Percentiles rank a stretch among this genome's conserved stretches.
Conservation (phyloP, 108 stramenopile species). For the Fragilaria crotonensis region DNA sequence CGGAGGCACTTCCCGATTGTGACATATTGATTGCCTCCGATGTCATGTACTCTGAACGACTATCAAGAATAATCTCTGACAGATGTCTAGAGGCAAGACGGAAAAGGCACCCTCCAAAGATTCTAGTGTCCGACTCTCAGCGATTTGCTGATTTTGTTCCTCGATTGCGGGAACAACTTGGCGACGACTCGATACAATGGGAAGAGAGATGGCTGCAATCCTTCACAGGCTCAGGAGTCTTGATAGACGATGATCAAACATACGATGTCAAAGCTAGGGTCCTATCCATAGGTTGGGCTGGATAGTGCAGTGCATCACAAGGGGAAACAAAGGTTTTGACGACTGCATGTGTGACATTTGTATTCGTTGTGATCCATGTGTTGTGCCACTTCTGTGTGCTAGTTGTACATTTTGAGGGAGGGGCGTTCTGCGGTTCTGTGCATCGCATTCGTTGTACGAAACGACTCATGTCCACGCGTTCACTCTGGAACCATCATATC, state of each 20-base stretch:
- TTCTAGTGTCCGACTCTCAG: slow-evolving; percentile 73
- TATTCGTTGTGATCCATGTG: too few relatives aligned
- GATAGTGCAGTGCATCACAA: too few relatives aligned
- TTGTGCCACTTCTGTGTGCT: too few relatives aligned
- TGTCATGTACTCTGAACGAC: slow-evolving; percentile 60
- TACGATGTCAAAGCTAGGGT: slow-evolving; percentile 60
- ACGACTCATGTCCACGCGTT: too few relatives aligned
- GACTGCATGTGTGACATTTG: too few relatives aligned
- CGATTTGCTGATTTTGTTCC: slow-evolving; percentile 55
- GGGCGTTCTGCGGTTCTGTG: too few relatives aligned
- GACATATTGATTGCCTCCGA: slow-evolving; percentile 71
- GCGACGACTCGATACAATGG: slow-evolving; percentile 31
- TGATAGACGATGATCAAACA: slow-evolving; percentile 69
- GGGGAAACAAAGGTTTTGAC: too few relatives aligned
- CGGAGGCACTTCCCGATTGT: slow-evolving; percentile 23
- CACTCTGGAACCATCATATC: too few relatives aligned
- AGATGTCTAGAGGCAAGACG: slow-evolving; percentile 42
- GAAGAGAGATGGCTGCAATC: slow-evolving; percentile 22
- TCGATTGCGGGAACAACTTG: slow-evolving; percentile 20
- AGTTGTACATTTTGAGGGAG: too few relatives aligned
- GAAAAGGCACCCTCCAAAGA: slow-evolving; percentile 10
- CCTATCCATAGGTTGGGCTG: slow-evolving; percentile 48
- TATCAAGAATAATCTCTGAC: slow-evolving; percentile 50
- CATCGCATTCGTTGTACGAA: too few relatives aligned
- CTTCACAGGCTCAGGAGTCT: slow-evolving; percentile 59